Evolutionary conservation across 257 asterid genomes (phyloP), one percentile per base, ranked within the genome.

Genomic region (Datura wrightii): DNA sequence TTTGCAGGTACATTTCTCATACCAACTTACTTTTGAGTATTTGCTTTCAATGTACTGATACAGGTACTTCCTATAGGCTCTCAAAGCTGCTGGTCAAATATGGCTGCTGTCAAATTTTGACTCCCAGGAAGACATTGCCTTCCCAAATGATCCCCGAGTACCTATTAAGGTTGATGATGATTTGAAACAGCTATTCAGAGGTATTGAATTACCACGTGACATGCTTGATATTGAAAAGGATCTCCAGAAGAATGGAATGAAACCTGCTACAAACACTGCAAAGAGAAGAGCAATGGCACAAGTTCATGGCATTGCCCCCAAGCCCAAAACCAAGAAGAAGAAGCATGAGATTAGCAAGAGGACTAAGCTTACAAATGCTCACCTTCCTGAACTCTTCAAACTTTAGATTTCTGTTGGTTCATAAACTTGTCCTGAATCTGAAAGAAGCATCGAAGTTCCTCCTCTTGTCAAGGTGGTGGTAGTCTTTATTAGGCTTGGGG

Each of bases 291-390:
- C 97, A n/a, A 74, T 83, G 91, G 98, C 97, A 42, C 93, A 92
- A 81, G 83, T 91, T 39, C 92, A 89, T 36, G 98, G 98, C 72
- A 85, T 94, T 80, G 83, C 83, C 37, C 90, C 88, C 60, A 93
- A 94, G 86, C 87, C 92, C 56, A 92, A 95, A 90, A 65, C 90
- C 48, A 93, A 94, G 93, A 95, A 93, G 93, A 95, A 95, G 93
- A 91, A 94, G 89, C 86, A 86, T 2, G 97, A 92, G 86, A 91
- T 94, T 85, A 90, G 93, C 93, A 94, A 92, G 89, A 92, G 97
- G 92, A 93, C 98, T 79, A 96, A 94, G 90, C 97, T 96, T 67
- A 96, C 99, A 34, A 94, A 94, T 79, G 90, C 93, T 53, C 98
- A 94, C 41, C 97, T 96, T 88, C 97, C 97, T 0, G 97, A 94